Evolutionary conservation across 371 early-diverging fungal species (phyloP).

Genomic region (Apophysomyces elegans): DNA sequence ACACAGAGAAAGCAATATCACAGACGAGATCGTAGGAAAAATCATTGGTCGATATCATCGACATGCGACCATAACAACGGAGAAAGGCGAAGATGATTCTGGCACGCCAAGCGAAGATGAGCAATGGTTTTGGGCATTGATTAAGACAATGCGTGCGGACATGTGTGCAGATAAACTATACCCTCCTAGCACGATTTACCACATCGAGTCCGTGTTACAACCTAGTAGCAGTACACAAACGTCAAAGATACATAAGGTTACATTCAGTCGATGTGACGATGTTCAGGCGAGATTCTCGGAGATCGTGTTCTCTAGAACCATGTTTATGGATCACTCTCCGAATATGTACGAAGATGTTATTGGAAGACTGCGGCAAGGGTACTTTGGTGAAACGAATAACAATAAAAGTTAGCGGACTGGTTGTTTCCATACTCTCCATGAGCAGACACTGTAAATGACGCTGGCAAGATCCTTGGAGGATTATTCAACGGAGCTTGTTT

Average conservation of each 20-base stretch:
- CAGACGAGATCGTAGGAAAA: constrained; percentile 72
- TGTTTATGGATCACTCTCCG: constrained; percentile 80
- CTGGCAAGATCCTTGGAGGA: too few relatives aligned
- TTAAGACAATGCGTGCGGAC: constrained; percentile 80
- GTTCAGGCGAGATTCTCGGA: constrained; percentile 71
- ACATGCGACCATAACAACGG: constrained; percentile 21
- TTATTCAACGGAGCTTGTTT: too few relatives aligned
- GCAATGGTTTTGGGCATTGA: constrained; percentile 83
- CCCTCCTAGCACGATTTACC: constrained; percentile 76
- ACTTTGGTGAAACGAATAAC: constrained; percentile 23
- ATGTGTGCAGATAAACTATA: constrained; percentile 82
- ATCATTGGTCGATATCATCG: constrained; percentile 53
- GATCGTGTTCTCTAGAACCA: constrained; percentile 67
- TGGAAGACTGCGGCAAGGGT: constrained; percentile 32
- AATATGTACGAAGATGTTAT: constrained; percentile 63
- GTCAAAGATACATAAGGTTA: constrained; percentile 41
- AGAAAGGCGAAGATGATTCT: constrained; percentile 23
- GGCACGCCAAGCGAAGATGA: constrained; percentile 48
- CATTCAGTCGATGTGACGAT: constrained; percentile 67
- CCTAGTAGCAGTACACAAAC: constrained; percentile 33
- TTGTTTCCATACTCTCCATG: too few relatives aligned
- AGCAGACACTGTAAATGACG: too few relatives aligned
- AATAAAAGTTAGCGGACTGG: neutral
- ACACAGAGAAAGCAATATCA: constrained; percentile 64
- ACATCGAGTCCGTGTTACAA: constrained; percentile 57